Evolutionary conservation across 2,329 filamentous ascomycete species (phyloP).

Genomic region (Xylaria multiplex): DNA sequence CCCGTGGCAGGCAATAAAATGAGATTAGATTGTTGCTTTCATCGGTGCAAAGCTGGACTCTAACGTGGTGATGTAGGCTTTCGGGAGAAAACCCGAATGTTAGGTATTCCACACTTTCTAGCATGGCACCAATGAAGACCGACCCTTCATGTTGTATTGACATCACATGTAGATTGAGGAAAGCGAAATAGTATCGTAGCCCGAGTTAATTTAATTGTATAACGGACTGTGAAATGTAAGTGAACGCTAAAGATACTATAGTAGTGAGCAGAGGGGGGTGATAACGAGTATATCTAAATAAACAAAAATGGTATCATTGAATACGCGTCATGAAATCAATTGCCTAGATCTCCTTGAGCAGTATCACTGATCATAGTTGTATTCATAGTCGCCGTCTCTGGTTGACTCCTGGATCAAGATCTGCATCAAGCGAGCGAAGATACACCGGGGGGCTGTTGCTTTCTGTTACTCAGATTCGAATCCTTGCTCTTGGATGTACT

Average conservation of each 20-base stretch:
- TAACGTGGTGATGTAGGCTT: not conserved
- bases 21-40: not conserved
- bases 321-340: not conserved
- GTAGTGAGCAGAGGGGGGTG: not conserved
- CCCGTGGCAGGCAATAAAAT: not conserved
- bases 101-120: not conserved
- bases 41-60: not conserved
- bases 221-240: not conserved
- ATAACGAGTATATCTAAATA: not conserved
- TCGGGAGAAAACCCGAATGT: not conserved
- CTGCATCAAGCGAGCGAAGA: not conserved
- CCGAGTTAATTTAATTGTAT: not conserved
- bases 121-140: not conserved
- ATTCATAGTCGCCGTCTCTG: not conserved
- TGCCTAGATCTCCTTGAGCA: not conserved
- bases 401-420: not conserved
- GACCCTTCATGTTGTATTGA: not conserved
- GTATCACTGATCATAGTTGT: not conserved
- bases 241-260: not conserved
- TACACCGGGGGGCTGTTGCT: not conserved
- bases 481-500: conserved; percentile 5
- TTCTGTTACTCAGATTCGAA: not conserved
- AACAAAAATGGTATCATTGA: not conserved
- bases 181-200: not conserved
- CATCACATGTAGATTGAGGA: too few relatives aligned